Evolutionary conservation across 108 stramenopile species (phyloP).

Genomic region (Cyclotella baltica): DNA sequence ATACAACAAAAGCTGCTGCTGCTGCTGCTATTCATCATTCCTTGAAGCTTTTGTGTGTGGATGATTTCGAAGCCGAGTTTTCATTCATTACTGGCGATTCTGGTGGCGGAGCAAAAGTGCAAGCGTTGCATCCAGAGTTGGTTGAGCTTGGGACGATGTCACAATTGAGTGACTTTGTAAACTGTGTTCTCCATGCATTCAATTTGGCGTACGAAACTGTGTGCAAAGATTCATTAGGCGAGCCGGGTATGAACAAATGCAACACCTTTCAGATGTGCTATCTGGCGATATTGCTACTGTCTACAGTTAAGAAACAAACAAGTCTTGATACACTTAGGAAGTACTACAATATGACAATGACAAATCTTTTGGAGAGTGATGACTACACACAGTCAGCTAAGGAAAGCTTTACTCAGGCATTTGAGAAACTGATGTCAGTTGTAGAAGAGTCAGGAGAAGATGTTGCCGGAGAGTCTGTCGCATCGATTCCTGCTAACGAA

Average conservation of each 20-base stretch:
- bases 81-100: slow-evolving; percentile 12
- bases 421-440: background rate
- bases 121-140: slow-evolving; percentile 2
- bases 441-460: background rate
- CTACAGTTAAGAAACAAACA: background rate
- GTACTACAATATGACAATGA: background rate
- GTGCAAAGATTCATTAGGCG: slow-evolving; percentile 4
- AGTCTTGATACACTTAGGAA: background rate
- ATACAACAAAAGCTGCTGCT: slow-evolving; percentile 13
- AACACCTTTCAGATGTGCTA: slow-evolving; percentile 6
- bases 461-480: too few species aligned
- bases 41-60: background rate
- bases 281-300: background rate
- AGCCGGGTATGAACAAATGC: slow-evolving; percentile 2
- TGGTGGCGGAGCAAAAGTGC: slow-evolving; percentile 21
- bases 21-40: slow-evolving; percentile 11
- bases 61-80: background rate
- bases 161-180: background rate
- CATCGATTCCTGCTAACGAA: too few species aligned
- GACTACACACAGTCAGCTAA: background rate
- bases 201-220: background rate
- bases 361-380: background rate
- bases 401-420: background rate
- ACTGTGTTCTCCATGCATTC: background rate
- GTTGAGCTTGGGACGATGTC: background rate